A percentile compares a stretch with the other conserved stretches of the same genome.
Evolutionary conservation across 2,329 filamentous ascomycete genomes (phyloP).

Genomic region (Exophiala spinifera): DNA sequence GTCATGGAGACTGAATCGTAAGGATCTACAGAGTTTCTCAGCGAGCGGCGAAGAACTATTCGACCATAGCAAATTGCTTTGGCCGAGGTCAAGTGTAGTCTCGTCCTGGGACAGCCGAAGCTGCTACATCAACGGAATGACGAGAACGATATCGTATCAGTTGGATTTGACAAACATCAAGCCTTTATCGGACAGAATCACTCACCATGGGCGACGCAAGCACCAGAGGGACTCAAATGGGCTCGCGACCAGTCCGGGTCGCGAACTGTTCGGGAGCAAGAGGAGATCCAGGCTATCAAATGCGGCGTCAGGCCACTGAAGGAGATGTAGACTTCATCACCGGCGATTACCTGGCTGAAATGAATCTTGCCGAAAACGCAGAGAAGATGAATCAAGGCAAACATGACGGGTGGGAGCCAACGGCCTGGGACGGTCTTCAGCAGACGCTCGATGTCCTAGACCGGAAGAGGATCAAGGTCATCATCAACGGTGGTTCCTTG

Average conservation of each 20-base stretch:
- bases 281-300: slow-evolving; percentile 37
- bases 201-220: slow-evolving; percentile 23
- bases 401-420: slow-evolving; percentile 46
- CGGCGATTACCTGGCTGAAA: slow-evolving; percentile 51
- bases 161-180: too few species aligned
- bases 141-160: too few species aligned
- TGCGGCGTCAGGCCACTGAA: slow-evolving; percentile 37
- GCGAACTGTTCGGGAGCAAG: slow-evolving; percentile 38
- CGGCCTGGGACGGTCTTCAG: slow-evolving; percentile 49
- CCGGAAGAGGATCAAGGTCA: slow-evolving; percentile 52
- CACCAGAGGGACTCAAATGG: not conserved
- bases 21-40: too few species aligned
- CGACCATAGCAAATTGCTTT: too few species aligned
- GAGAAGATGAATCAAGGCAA: slow-evolving; percentile 40
- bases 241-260: slow-evolving; percentile 32
- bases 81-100: too few species aligned
- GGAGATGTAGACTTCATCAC: slow-evolving; percentile 52
- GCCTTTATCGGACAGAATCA: too few species aligned
- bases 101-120: too few species aligned
- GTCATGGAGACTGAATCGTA: too few species aligned
- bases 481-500: slow-evolving; percentile 56
- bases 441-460: slow-evolving; percentile 46
- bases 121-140: too few species aligned
- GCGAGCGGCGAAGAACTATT: too few species aligned
- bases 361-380: slow-evolving; percentile 47